Conservation (phyloP, 768 basidiomycete genomes). For the Hericium alpestre region DNA sequence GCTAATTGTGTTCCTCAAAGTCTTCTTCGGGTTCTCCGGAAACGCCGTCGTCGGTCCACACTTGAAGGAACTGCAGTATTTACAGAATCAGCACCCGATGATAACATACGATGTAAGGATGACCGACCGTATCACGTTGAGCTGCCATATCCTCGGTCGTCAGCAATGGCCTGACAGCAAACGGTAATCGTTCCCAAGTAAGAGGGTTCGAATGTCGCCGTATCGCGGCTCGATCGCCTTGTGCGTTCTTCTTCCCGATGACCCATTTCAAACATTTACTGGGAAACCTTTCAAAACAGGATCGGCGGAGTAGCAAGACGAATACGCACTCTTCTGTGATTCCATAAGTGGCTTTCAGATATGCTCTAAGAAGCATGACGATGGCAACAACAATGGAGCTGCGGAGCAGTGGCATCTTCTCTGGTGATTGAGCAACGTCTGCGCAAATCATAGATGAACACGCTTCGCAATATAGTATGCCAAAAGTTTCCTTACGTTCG, state of each 20-base stretch:
- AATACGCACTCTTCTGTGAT: conserved; percentile 80
- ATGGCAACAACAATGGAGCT: conserved; percentile 74
- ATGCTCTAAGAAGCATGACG: conserved; percentile 76
- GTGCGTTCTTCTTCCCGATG: conserved; percentile 77
- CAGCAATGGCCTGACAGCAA: conserved; percentile 46
- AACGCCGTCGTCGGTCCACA: conserved; percentile 78
- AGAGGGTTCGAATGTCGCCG: conserved; percentile 53
- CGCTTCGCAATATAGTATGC: too few relatives aligned
- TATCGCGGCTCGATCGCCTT: conserved; percentile 73
- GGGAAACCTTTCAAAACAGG: conserved; percentile 1
- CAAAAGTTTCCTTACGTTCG: too few relatives aligned
- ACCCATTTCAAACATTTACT: conserved; percentile 91
- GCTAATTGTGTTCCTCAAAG: conserved; percentile 5
- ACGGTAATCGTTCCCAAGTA: conserved; percentile 67
- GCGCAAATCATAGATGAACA: too few relatives aligned
- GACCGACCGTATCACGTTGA: conserved; percentile 57
- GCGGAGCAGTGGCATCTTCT: conserved; percentile 33
- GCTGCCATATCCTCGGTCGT: conserved; percentile 48
- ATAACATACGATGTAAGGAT: neutral
- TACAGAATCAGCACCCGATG: conserved; percentile 1
- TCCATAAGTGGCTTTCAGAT: conserved; percentile 75
- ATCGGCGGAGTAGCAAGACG: neutral
- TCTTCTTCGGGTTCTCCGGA: conserved; percentile 44
- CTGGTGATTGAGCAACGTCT: conserved; percentile 2
- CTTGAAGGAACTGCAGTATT: conserved; percentile 50